Evolutionary conservation across 2,329 filamentous ascomycete species (phyloP).

Genomic region (Leptographium procerum): DNA sequence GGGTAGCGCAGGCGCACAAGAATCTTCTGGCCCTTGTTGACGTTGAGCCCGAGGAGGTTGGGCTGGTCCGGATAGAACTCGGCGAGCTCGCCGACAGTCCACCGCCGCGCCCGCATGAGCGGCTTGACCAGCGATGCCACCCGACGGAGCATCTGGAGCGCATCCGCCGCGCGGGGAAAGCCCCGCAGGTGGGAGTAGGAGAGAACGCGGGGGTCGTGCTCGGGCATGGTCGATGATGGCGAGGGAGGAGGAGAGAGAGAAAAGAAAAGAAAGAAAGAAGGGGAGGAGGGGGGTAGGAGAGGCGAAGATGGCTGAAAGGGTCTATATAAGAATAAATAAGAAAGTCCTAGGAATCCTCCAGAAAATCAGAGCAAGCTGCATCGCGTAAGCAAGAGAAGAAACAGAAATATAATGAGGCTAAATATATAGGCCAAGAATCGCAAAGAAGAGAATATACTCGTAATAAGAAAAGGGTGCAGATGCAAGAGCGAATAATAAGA

Average conservation of each 20-base stretch:
- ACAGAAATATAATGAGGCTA: no score
- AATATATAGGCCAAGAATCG: no score
- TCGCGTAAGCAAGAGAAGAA: not conserved
- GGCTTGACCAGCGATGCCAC: constrained; percentile 85
- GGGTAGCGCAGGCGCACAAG: constrained; percentile 71
- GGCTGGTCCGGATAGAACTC: constrained; percentile 74
- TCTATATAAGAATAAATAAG: not conserved
- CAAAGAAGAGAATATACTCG: no score
- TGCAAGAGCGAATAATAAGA: no score
- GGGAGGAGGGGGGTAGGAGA: not conserved
- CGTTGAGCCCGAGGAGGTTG: constrained; percentile 69
- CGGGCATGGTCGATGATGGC: constrained; percentile 22
- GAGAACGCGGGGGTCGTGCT: constrained; percentile 33
- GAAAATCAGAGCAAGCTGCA: not conserved
- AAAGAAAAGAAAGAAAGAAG: not conserved
- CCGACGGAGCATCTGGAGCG: constrained; percentile 56
- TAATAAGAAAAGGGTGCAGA: no score
- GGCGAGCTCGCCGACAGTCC: constrained; percentile 66
- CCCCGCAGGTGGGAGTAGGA: constrained; percentile 37
- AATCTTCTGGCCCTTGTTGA: constrained; percentile 66
- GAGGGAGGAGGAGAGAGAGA: not conserved
- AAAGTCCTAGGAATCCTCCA: not conserved
- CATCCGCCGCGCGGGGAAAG: constrained; percentile 36
- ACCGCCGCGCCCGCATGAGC: constrained; percentile 78
- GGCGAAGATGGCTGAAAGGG: not conserved